A percentile compares a stretch with the other conserved stretches of the same genome.
These are phyloP conservation scores for Blastosporella zonata DNA, from an alignment of 1,284 basidiomycete species.

Conservation along the genomic window DNA sequence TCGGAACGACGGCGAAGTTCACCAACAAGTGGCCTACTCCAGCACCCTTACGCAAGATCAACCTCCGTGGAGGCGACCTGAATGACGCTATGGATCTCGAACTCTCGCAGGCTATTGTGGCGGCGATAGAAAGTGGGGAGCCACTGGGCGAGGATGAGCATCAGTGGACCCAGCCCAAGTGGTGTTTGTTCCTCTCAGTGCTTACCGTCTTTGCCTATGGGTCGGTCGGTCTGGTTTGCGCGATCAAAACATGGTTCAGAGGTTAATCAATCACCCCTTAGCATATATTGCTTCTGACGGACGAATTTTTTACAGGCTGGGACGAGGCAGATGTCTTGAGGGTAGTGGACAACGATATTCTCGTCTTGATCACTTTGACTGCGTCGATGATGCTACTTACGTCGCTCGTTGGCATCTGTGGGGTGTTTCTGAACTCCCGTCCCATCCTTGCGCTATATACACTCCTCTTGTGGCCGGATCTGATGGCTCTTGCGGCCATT, in stretches of 20 bases:
- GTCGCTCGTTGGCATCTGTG: conserved; percentile 62
- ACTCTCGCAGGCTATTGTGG: conserved; percentile 21
- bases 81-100: conserved; percentile 10
- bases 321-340: conserved; percentile 49
- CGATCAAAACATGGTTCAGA: conserved; percentile 57
- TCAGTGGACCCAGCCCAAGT: conserved; percentile 56
- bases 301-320: conserved; percentile 38
- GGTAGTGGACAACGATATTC: conserved; percentile 54
- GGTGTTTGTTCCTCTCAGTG: conserved; percentile 52
- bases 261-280: conserved; percentile 34
- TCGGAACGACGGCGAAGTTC: conserved; percentile 42
- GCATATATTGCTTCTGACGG: not conserved
- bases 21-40: conserved; percentile 54
- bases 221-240: conserved; percentile 40
- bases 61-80: conserved; percentile 6
- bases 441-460: conserved; percentile 71
- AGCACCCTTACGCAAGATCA: conserved; percentile 31
- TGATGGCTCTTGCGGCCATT: conserved; percentile 61
- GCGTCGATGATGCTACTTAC: conserved; percentile 58
- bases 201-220: conserved; percentile 50
- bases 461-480: conserved; percentile 66
- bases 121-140: conserved; percentile 37
- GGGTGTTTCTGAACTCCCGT: conserved; percentile 72
- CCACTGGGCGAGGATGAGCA: conserved; percentile 37
- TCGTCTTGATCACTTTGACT: conserved; percentile 62